Evolutionary conservation across 2,329 filamentous ascomycete species (phyloP).

Genomic region (Shiraia bambusicola): DNA sequence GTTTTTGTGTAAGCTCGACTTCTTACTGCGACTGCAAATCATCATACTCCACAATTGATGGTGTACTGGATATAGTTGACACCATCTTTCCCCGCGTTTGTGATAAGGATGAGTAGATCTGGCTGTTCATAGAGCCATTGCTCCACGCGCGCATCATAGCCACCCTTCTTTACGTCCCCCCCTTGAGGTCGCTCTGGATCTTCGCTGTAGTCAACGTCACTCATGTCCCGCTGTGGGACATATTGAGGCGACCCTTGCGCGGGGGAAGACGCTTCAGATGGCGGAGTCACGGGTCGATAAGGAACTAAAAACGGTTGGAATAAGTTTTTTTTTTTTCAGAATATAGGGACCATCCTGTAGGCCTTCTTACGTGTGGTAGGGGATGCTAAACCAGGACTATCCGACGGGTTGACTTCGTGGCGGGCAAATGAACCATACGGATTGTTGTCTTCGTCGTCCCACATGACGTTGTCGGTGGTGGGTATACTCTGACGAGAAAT

Average conservation of each 20-base stretch:
- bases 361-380: conserved; percentile 41
- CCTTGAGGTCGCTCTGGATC: conserved; percentile 48
- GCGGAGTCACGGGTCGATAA: conserved; percentile 61
- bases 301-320: conserved; percentile 35
- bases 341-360: conserved; percentile 2
- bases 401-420: conserved; percentile 75
- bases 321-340: conserved; percentile 9
- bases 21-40: conserved; percentile 1
- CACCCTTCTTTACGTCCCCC: conserved; percentile 68
- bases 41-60: conserved; percentile 82
- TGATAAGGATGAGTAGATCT: conserved; percentile 85
- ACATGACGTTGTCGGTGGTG: conserved; percentile 61
- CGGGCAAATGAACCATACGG: conserved; percentile 94
- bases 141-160: conserved; percentile 93
- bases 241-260: conserved; percentile 65
- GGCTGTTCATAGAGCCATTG: conserved; percentile 97
- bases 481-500: neutral
- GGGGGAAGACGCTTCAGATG: conserved; percentile 71
- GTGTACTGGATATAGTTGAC: conserved; percentile 97
- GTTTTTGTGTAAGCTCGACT: conserved; percentile 16
- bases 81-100: conserved; percentile 90
- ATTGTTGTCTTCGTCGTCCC: conserved; percentile 99
- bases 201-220: conserved; percentile 61
- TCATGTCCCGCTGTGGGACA: conserved; percentile 56
- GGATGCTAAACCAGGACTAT: conserved; percentile 48